Base-by-base conservation (phyloP, 345 rosid genomes). In the Luvunga scandens region DNA sequence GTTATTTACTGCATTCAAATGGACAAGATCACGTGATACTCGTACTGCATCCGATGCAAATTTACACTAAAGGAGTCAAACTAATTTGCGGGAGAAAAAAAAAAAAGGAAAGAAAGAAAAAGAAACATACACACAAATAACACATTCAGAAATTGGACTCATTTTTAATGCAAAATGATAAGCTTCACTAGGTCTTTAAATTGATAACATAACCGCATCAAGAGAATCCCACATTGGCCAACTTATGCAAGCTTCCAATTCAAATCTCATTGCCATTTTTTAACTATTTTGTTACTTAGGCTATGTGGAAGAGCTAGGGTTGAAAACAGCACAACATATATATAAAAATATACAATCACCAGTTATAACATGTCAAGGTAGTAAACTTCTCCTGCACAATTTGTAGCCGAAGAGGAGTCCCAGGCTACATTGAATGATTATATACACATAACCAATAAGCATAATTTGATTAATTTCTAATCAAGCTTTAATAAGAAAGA, bases 1-100 rank as follows among this genome's bases (percentile, higher is more conserved):
- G 53, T 28, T 57, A 61, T 55, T 57, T 59, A 72, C 18, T n/a
- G 64, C 27, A 34, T 59, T 14, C 48, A 53, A 42, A 53, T 27
- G 68, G 81, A 79, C 81, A 82, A 69, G 3, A 74, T 38, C 79
- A 82, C 77, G 80, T 77, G 82, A 83, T 21, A 66, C 66, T 71
- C 80, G 78, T 24, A 55, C 66, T 25, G 62, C 63, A 59, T 73
- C 61, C 2, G 27, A 33, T 59, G 65, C 72, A 34, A 3, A 38
- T 38, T 19, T 12, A 48, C 72, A 72, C 25, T 45, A n/a, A 34
- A 75, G 38, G 13, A 71, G 73, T 75, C n/a, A 61, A 64, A 28
- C 25, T 6, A 7, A 42, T 13, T 42, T 42, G 38, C 10, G 0
- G 45, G 1, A 0, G 9, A 9, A 9, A 39, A 38, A 38, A 8